Percentiles rank a stretch among this genome's conserved stretches.
Evolutionary conservation across 2,329 filamentous ascomycete genomes (phyloP).

Genomic region (Hymenoscyphus fraxineus): DNA sequence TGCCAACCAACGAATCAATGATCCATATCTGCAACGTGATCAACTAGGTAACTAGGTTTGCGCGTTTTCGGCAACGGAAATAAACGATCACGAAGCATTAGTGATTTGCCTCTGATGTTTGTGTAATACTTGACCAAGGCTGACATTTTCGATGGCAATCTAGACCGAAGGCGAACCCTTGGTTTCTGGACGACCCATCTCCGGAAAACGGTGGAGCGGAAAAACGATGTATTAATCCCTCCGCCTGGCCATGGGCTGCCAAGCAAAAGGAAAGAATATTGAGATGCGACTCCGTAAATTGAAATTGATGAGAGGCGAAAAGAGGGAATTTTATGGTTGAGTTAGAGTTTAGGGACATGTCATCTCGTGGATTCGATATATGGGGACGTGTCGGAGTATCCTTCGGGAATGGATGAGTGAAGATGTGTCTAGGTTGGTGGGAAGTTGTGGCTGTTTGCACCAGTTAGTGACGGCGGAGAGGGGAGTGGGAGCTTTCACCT

Average conservation of each 20-base stretch:
- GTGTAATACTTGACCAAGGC: not conserved
- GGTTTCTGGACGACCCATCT: conserved; percentile 7
- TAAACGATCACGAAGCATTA: not conserved
- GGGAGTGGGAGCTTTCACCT: not conserved
- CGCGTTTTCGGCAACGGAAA: conserved; percentile 4
- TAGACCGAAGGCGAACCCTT: conserved; percentile 1
- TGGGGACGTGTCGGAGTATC: not conserved
- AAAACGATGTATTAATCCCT: not conserved
- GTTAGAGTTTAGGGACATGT: not conserved
- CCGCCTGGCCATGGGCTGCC: not conserved
- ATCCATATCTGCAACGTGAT: conserved; percentile 8
- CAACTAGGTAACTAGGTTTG: not conserved
- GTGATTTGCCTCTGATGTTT: too few species aligned
- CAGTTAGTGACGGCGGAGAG: not conserved
- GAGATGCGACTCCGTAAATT: not conserved
- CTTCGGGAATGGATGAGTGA: not conserved
- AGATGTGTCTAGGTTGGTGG: not conserved
- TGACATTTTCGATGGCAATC: conserved; percentile 12
- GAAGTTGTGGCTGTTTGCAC: not conserved
- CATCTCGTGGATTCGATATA: not conserved
- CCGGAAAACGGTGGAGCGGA: not conserved
- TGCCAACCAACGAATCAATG: conserved; percentile 3
- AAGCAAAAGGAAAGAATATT: conserved; percentile 7
- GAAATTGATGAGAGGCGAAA: not conserved
- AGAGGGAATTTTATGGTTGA: not conserved